phyloP scores from a whole-genome alignment of 176 grass and related monocot genomes.

The Ensete glaucum region DNA sequence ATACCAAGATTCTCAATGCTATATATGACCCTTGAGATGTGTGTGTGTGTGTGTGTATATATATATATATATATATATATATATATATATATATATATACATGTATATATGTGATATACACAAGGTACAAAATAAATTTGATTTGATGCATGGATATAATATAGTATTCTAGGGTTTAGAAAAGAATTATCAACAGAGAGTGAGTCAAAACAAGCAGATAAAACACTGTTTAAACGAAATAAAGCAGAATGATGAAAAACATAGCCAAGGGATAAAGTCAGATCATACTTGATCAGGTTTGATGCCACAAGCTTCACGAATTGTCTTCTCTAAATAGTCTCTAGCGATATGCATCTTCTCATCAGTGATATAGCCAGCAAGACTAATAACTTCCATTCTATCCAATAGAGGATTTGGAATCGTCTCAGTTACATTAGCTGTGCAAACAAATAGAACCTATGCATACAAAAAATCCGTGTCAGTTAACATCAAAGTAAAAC shows the following conservation, averaged over 20 bases:
- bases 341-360: conserved; percentile 99
- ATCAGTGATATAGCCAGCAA: conserved; percentile 99
- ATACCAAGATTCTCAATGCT: too few relatives aligned
- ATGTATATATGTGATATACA: neutral
- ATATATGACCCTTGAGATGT: too few relatives aligned
- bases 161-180: neutral
- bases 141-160: neutral
- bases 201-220: neutral
- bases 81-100: neutral
- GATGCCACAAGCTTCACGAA: conserved; percentile 82
- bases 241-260: neutral
- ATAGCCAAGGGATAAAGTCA: neutral
- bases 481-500: neutral
- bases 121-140: neutral
- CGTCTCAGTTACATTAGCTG: conserved; percentile 89
- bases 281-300: conserved; percentile 67
- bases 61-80: too few relatives aligned
- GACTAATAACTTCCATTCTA: conserved; percentile 94
- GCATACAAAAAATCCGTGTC: neutral
- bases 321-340: conserved; percentile 88
- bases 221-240: neutral
- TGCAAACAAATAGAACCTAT: conserved; percentile 98
- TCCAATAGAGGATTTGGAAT: conserved; percentile 96
- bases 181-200: neutral
- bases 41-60: too few relatives aligned